A percentile compares a stretch with the other conserved stretches of the same genome.
phyloP scores from a whole-genome alignment of 1,284 basidiomycete species.

The Tilletia setariae region DNA sequence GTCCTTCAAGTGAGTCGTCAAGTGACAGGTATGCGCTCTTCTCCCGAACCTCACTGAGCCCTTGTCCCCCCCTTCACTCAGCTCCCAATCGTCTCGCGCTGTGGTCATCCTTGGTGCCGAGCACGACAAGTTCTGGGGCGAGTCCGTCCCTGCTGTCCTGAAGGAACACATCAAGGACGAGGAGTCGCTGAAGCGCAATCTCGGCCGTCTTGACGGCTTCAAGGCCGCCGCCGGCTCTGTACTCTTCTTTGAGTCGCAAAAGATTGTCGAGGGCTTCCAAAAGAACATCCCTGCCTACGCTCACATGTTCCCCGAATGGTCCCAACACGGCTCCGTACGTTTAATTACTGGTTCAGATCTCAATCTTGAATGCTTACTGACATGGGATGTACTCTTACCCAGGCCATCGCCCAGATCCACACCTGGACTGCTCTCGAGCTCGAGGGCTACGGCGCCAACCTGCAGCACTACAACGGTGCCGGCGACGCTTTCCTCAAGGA shows the following conservation, averaged over 20 bases:
- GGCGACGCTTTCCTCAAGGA: constrained; percentile 23
- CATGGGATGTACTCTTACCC: constrained; percentile 18
- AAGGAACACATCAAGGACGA: constrained; percentile 27
- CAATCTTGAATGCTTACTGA: background rate
- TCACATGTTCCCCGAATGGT: constrained; percentile 53
- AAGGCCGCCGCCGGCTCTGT: constrained; percentile 58
- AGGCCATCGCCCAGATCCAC: constrained; percentile 56
- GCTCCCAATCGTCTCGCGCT: constrained; percentile 14
- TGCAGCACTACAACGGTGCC: constrained; percentile 55
- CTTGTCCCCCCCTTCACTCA: background rate
- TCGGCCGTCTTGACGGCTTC: constrained; percentile 52
- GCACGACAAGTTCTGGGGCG: constrained; percentile 57
- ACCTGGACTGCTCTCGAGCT: constrained; percentile 58
- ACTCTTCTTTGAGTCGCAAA: constrained; percentile 55
- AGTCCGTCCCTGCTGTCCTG: constrained; percentile 48
- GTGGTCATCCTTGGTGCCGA: constrained; percentile 56
- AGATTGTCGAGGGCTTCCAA: constrained; percentile 44
- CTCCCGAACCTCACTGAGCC: background rate
- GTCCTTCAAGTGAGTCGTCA: constrained; percentile 8
- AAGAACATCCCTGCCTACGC: constrained; percentile 55
- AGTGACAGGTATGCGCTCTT: background rate
- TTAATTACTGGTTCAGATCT: background rate
- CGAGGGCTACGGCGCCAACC: constrained; percentile 58
- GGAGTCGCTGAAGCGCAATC: constrained; percentile 23
- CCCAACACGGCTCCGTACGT: constrained; percentile 23